Evolutionary conservation across 2,329 filamentous ascomycete genomes (phyloP).

Genomic region (Phyllosticta citribraziliensis): DNA sequence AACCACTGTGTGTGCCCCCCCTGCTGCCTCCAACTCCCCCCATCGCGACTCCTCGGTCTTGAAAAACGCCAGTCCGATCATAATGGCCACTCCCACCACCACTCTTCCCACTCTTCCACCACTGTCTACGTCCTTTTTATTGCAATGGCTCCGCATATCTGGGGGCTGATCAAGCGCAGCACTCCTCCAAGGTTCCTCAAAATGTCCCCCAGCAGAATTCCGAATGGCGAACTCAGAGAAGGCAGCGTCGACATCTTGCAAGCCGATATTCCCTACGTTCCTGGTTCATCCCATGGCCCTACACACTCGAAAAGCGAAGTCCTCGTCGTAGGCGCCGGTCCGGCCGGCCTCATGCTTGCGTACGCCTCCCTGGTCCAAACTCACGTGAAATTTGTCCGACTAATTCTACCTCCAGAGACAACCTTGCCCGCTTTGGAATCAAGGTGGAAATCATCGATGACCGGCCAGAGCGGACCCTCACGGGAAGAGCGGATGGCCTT

Average conservation of each 20-base stretch:
- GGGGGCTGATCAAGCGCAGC: conserved; percentile 13
- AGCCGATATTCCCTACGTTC: conserved; percentile 6
- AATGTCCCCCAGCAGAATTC: conserved; percentile 23
- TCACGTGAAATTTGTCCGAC: conserved; percentile 10
- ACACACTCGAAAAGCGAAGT: conserved; percentile 28
- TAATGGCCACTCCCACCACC: conserved; percentile 2
- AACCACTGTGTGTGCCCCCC: background rate
- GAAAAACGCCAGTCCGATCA: too few relatives aligned
- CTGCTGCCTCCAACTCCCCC: background rate
- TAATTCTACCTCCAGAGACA: conserved; percentile 30
- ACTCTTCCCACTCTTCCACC: conserved; percentile 10
- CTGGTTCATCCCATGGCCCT: conserved; percentile 3
- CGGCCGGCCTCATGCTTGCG: conserved; percentile 35
- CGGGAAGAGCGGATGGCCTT: conserved; percentile 60
- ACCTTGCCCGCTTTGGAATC: conserved; percentile 56
- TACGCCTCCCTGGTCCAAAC: conserved; percentile 15
- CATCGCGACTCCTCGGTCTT: background rate
- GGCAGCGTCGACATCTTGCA: conserved; percentile 15
- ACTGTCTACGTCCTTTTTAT: background rate
- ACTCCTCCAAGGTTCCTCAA: conserved; percentile 17
- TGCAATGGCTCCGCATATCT: conserved; percentile 10
- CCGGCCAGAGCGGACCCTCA: conserved; percentile 55
- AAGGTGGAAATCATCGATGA: conserved; percentile 59
- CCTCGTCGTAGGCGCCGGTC: conserved; percentile 33
- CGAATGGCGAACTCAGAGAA: conserved; percentile 19